Base-by-base conservation (phyloP, 2,329 filamentous ascomycete genomes). In the Chaetomiaceae sp. region DNA sequence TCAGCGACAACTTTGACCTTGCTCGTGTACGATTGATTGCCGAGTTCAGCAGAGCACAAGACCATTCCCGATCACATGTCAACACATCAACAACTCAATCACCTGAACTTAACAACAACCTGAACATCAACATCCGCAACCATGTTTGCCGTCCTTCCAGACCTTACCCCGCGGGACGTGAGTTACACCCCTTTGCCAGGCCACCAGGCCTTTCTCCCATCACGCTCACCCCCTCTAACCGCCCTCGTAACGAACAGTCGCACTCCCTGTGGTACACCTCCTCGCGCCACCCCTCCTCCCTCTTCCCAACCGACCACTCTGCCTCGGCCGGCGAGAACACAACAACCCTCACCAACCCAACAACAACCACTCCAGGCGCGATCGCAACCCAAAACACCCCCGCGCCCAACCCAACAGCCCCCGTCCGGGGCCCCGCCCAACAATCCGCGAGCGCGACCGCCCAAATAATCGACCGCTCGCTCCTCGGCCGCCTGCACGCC, bases 241-340 rank as follows among this genome's bases (percentile, higher is more conserved):
- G 27, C 14, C 20, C 19, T 43, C 14, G 9, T 29, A 46, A 23
- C 42, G 8, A 31, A 34, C 62, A 89, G 87, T 84, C 85, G 33
- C 84, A 89, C 68, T 80, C 82, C 48, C 78, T 89, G 55, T 90
- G 87, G 87, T 89, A 89, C 68, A 81, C 80, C 31, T 83, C 85
- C 12, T 79, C 84, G 6, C 79, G 82, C 47, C 75, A 73, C 65
- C 79, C 78, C 17, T 50, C 38, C n/a, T 46, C 56, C 15, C 51
- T 53, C 27, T 58, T 52, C 23, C 38, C 46, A 36, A 45, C 53
- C 58, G 59, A 69, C 53, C 60, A 65, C 25, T 58, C 63, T 9
- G 33, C 46, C 27, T 17, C 42, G 37, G 20, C 17, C 47, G 36
- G 15, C 38, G 15, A 17, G 29, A 37, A 29, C 47, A 34, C 44